Base-by-base conservation (phyloP, 2,329 filamentous ascomycete species). In the Pseudocercospora fijiensis region DNA sequence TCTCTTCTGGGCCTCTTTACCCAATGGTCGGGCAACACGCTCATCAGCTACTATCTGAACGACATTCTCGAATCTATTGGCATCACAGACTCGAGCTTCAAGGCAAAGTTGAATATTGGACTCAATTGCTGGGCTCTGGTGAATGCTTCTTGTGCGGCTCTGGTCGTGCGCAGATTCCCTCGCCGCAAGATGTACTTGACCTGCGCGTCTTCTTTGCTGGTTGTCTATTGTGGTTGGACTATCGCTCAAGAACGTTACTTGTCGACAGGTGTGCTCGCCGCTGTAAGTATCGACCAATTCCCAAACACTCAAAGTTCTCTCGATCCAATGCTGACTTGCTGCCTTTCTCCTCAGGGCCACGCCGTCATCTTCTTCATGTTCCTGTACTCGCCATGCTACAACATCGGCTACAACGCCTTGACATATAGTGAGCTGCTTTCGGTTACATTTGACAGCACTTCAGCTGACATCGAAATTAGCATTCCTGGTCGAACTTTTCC, bases 361-460 rank as follows among this genome's bases (percentile, higher is more conserved):
- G 77, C 76, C 0, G 77, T 81, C 69, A 76, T 80, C 33, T 80
- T 78, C 68, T 72, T 81, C 52, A 80, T 76, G 71, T 77, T 76
- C 60, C 74, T 53, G 47, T 88, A 87, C 73, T 81, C 80, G 9
- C 84, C 85, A 2, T 79, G 78, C 65, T 89, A 89, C 72, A 88
- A 88, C 69, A 80, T 88, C 56, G 86, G 86, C 18, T 87, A 88
- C 73, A 89, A 88, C 71, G 84, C 86, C 11, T 77, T 89, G 60
- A 87, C 85, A 0, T 88, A 88, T 74, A 88, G 57, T 59, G 24
- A 37, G 43, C 51, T 57, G 24, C 27, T n/a, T 3, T 18, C 18
- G 16, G 3, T 1, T 1, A n/a, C 13, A 8, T 18, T n/a, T 41
- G 13, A 18, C 6, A 41, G 16, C 4, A 24, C 5, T 9, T 2